phyloP scores from a whole-genome alignment of 495 filamentous ascomycete species.

The Beverwykella pulmonaria region DNA sequence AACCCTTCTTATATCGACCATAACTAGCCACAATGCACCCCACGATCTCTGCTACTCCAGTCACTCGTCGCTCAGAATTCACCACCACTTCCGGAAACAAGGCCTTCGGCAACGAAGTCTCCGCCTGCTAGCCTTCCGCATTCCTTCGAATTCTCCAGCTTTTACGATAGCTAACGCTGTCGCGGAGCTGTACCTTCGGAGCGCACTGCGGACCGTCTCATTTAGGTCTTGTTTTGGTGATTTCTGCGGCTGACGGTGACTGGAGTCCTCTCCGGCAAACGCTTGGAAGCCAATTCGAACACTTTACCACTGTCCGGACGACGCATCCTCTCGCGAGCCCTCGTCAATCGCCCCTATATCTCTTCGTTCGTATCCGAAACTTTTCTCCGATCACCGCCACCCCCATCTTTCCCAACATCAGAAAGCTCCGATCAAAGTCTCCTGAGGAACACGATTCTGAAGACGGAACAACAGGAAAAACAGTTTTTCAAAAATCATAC shows the following conservation, averaged over 20 bases:
- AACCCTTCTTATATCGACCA: conserved; percentile 34
- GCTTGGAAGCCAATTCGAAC: conserved; percentile 30
- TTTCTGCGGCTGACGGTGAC: conserved; percentile 42
- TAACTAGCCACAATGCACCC: conserved; percentile 37
- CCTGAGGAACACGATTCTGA: conserved; percentile 20
- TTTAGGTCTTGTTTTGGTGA: conserved; percentile 41
- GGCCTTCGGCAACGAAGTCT: conserved; percentile 32
- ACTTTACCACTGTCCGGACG: conserved; percentile 26
- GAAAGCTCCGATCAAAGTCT: background rate
- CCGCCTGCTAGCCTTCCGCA: conserved; percentile 35
- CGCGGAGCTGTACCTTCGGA: conserved; percentile 31
- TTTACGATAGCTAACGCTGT: conserved; percentile 32
- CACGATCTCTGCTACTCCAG: conserved; percentile 33
- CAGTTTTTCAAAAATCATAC: conserved; percentile 25
- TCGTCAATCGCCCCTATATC: conserved; percentile 31
- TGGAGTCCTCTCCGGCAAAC: conserved; percentile 34
- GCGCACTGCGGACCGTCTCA: conserved; percentile 28
- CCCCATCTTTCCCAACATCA: background rate
- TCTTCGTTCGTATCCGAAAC: conserved; percentile 16
- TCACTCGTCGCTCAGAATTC: conserved; percentile 42
- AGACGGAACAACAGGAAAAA: conserved; percentile 20
- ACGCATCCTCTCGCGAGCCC: conserved; percentile 27
- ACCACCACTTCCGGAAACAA: conserved; percentile 34
- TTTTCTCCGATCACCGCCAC: background rate
- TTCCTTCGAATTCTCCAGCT: conserved; percentile 32